Percentiles rank a stretch among this genome's conserved stretches.
Evolutionary conservation across 1,284 basidiomycete species (phyloP).

Genomic region (Ceratobasidium sp.): DNA sequence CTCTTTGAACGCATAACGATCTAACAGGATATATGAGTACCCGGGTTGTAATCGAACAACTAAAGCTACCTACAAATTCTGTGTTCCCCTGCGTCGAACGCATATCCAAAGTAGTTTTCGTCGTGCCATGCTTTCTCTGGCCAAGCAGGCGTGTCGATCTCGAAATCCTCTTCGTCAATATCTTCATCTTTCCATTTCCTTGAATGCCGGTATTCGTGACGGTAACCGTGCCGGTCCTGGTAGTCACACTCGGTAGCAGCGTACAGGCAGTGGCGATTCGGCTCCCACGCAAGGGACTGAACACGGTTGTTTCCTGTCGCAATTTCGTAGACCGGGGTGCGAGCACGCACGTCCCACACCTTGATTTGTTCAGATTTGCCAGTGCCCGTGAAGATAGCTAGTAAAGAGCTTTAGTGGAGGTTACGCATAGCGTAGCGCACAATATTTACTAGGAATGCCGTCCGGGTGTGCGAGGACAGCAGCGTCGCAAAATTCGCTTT

Average conservation of each 20-base stretch:
- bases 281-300: conserved; percentile 37
- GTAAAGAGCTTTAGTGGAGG: neutral
- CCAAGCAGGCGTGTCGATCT: conserved; percentile 26
- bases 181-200: conserved; percentile 7
- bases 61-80: conserved; percentile 37
- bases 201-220: conserved; percentile 29
- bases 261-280: conserved; percentile 22
- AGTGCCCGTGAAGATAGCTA: conserved; percentile 36
- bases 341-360: conserved; percentile 43
- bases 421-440: neutral
- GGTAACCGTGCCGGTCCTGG: conserved; percentile 29
- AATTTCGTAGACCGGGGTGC: conserved; percentile 36
- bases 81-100: conserved; percentile 37
- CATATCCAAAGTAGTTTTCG: conserved; percentile 40
- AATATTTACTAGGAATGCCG: conserved; percentile 29
- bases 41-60: neutral
- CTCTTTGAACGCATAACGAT: conserved; percentile 44
- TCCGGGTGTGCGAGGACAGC: conserved; percentile 18
- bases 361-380: conserved; percentile 22
- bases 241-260: conserved; percentile 38
- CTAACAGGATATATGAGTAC: neutral
- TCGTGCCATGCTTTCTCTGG: conserved; percentile 36
- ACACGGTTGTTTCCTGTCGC: conserved; percentile 44
- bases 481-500: neutral
- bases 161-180: conserved; percentile 21